Percentiles rank a stretch among this genome's conserved stretches.
Conservation (phyloP, 495 filamentous ascomycete species). For the Acidiella bohemica region DNA sequence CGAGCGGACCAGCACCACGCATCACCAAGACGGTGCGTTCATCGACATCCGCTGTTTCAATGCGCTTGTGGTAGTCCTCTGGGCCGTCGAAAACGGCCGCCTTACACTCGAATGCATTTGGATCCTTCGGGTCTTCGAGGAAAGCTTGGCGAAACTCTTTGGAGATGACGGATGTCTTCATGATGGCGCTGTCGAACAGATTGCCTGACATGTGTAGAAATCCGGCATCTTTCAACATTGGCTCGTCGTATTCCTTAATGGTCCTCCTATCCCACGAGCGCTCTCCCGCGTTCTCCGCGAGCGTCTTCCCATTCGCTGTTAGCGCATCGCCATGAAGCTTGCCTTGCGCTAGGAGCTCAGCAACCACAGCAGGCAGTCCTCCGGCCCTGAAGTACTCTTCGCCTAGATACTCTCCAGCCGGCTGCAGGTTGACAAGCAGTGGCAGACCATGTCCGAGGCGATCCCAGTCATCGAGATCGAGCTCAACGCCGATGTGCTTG, state of each 20-base stretch:
- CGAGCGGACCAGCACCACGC: conserved; percentile 41
- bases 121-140: conserved; percentile 37
- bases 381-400: conserved; percentile 43
- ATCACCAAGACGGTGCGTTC: conserved; percentile 41
- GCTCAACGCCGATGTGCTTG: conserved; percentile 38
- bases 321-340: conserved; percentile 31
- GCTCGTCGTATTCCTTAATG: conserved; percentile 35
- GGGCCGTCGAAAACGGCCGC: conserved; percentile 43
- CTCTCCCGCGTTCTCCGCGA: conserved; percentile 11
- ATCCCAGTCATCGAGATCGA: conserved; percentile 43
- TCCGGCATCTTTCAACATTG: conserved; percentile 37
- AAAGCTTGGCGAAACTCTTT: conserved; percentile 35
- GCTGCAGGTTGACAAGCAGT: conserved; percentile 42
- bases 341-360: conserved; percentile 37
- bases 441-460: conserved; percentile 36
- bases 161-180: conserved; percentile 45
- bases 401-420: conserved; percentile 38
- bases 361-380: conserved; percentile 41
- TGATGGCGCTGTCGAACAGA: conserved; percentile 42
- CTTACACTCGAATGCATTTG: conserved; percentile 38
- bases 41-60: conserved; percentile 37
- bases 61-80: conserved; percentile 37
- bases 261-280: conserved; percentile 21
- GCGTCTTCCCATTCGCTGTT: conserved; percentile 23
- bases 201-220: conserved; percentile 40